Percentiles rank a stretch among this genome's conserved stretches.
Conservation (phyloP, 23 red algal genomes). For the Gracilaria caudata region DNA sequence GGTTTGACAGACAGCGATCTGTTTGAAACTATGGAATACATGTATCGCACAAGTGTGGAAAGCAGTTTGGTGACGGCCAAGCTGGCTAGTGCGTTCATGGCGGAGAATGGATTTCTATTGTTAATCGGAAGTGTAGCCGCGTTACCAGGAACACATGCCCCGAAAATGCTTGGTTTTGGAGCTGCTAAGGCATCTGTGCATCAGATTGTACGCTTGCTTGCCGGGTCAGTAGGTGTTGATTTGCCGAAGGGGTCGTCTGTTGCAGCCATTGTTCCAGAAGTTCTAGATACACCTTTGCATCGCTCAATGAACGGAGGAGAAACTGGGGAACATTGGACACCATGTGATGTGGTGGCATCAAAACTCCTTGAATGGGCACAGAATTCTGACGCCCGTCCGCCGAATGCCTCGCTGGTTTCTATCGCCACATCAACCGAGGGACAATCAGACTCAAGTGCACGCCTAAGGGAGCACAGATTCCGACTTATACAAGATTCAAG, state of each 20-base stretch:
- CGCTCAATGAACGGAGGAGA: conserved; percentile 74
- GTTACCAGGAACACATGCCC: conserved; percentile 52
- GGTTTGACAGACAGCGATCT: conserved; percentile 62
- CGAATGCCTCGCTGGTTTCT: conserved; percentile 75
- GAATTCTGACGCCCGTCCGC: conserved; percentile 56
- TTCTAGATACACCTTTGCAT: conserved; percentile 88
- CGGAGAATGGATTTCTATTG: conserved; percentile 66
- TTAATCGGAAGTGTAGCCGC: conserved; percentile 80
- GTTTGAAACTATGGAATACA: conserved; percentile 88
- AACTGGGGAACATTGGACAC: conserved; percentile 78
- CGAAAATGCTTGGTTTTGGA: conserved; percentile 74
- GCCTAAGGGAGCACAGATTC: conserved; percentile 54
- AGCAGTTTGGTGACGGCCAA: conserved; percentile 72
- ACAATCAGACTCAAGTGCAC: neutral
- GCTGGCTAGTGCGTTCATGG: conserved; percentile 72
- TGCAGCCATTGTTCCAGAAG: conserved; percentile 84
- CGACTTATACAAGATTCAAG: conserved; percentile 77
- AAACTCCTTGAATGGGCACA: conserved; percentile 79
- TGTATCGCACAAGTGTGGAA: conserved; percentile 79
- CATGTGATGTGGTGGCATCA: conserved; percentile 76
- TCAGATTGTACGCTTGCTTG: conserved; percentile 76
- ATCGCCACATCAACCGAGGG: conserved; percentile 55
- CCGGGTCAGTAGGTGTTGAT: conserved; percentile 70
- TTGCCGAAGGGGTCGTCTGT: conserved; percentile 67
- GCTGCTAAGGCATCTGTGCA: conserved; percentile 83